These are phyloP conservation scores for Aschersonia sp. DNA, from an alignment of 2,329 filamentous ascomycete species.

Conservation along the genomic window DNA sequence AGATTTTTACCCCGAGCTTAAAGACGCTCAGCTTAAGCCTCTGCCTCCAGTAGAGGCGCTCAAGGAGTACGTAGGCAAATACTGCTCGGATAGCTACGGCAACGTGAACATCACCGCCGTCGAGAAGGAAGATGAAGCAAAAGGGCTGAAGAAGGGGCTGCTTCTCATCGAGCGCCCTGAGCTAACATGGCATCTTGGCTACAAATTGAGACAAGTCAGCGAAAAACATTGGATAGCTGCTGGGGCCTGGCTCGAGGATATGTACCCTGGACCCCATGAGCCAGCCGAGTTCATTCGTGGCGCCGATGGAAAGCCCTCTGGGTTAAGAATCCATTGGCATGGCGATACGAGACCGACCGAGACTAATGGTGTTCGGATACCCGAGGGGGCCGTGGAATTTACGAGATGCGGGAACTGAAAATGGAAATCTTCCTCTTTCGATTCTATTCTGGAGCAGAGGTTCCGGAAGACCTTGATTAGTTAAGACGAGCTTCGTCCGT, in stretches of 20 bases:
- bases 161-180: constrained; percentile 11
- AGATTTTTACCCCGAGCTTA: too few relatives aligned
- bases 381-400: background rate
- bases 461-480: too few relatives aligned
- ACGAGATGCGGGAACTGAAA: background rate
- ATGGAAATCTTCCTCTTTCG: too few relatives aligned
- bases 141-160: constrained; percentile 4
- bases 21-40: background rate
- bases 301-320: constrained; percentile 1
- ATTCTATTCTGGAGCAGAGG: too few relatives aligned
- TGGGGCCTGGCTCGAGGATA: background rate
- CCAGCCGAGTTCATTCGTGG: constrained; percentile 6
- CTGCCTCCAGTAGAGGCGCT: background rate
- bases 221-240: constrained; percentile 13
- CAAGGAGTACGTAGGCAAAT: background rate
- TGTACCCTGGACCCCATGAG: background rate
- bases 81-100: background rate
- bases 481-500: too few relatives aligned
- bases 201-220: constrained; percentile 13
- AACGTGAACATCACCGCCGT: background rate
- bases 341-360: background rate
- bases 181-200: constrained; percentile 8
- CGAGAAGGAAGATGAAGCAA: background rate
- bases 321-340: background rate
- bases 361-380: background rate